These are phyloP conservation scores for Pseudocercospora ulei DNA, from an alignment of 2,329 filamentous ascomycete species.

Conservation along the genomic window DNA sequence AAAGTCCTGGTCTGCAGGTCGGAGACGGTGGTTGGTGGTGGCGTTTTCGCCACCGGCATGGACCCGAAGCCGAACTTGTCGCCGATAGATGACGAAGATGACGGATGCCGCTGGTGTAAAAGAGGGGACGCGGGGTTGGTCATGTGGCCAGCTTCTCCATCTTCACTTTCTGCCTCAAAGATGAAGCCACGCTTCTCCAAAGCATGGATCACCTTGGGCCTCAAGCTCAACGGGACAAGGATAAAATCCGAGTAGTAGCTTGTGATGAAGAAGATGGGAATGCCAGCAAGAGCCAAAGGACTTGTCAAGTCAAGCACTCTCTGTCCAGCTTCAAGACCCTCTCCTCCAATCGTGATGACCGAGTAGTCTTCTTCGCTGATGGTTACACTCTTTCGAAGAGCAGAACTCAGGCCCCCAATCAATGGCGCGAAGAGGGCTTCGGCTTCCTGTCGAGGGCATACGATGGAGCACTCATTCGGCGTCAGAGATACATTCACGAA, in stretches of 20 bases:
- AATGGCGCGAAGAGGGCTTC: slow-evolving; percentile 64
- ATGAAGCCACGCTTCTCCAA: slow-evolving; percentile 72
- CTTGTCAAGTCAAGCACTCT: slow-evolving; percentile 85
- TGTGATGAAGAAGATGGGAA: slow-evolving; percentile 97
- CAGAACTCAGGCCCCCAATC: slow-evolving; percentile 52
- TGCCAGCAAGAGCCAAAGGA: slow-evolving; percentile 79
- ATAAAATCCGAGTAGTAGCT: slow-evolving; percentile 98
- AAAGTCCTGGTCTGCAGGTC: slow-evolving; percentile 81
- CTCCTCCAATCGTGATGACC: slow-evolving; percentile 79
- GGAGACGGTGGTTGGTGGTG: slow-evolving; percentile 64
- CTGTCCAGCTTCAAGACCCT: slow-evolving; percentile 82
- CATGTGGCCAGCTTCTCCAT: slow-evolving; percentile 41
- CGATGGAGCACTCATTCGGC: slow-evolving; percentile 82
- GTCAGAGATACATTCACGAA: slow-evolving; percentile 94
- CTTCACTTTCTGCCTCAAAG: slow-evolving; percentile 56
- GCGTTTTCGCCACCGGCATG: slow-evolving; percentile 47
- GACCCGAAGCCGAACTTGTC: slow-evolving; percentile 27
- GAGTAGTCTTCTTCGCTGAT: slow-evolving; percentile 78
- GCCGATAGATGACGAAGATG: slow-evolving; percentile 38
- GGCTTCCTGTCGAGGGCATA: slow-evolving; percentile 69
- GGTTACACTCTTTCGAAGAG: slow-evolving; percentile 45
- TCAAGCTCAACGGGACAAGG: slow-evolving; percentile 68
- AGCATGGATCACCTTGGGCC: slow-evolving; percentile 63
- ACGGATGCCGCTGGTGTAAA: slow-evolving; percentile 45
- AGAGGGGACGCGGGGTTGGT: slow-evolving; percentile 46